Evolutionary conservation across 202 grass and related monocot species (phyloP).

Genomic region (Zizania palustris): DNA sequence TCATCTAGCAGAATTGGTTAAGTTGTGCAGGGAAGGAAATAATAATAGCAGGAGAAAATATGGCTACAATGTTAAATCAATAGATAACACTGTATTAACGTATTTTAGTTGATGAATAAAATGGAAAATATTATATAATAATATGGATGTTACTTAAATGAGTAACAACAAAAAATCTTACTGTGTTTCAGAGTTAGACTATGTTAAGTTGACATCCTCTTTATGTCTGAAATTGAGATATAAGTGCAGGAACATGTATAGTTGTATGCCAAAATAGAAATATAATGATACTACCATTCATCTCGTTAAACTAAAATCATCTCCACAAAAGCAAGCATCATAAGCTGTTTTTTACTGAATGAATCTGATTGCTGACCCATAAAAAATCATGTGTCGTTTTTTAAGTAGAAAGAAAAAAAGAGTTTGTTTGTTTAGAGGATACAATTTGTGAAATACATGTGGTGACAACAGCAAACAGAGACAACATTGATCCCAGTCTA

Average conservation of each 20-base stretch:
- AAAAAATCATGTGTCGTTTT: not conserved
- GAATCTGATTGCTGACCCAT: not conserved
- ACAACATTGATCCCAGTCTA: conserved; percentile 44
- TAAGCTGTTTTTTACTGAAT: not conserved
- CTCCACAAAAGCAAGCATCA: not conserved
- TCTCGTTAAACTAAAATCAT: not conserved
- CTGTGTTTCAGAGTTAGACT: not conserved
- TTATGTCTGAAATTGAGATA: not conserved
- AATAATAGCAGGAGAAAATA: conserved; percentile 7
- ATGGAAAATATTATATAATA: not conserved
- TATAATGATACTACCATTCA: not conserved
- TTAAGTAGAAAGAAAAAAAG: not conserved
- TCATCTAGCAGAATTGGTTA: conserved; percentile 35
- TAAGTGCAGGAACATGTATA: not conserved
- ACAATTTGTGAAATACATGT: conserved; percentile 54
- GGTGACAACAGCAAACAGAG: conserved; percentile 45
- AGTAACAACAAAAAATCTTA: not conserved
- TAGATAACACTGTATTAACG: not conserved
- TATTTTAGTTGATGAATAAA: not conserved
- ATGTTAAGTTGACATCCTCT: not conserved
- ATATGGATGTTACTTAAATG: not conserved
- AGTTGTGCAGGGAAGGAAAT: conserved; percentile 19
- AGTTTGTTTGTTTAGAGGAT: conserved; percentile 27
- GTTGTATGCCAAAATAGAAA: not conserved
- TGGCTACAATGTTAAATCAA: not conserved